phyloP scores from a whole-genome alignment of 1,284 basidiomycete species.

The Boletellus deceptivus region DNA sequence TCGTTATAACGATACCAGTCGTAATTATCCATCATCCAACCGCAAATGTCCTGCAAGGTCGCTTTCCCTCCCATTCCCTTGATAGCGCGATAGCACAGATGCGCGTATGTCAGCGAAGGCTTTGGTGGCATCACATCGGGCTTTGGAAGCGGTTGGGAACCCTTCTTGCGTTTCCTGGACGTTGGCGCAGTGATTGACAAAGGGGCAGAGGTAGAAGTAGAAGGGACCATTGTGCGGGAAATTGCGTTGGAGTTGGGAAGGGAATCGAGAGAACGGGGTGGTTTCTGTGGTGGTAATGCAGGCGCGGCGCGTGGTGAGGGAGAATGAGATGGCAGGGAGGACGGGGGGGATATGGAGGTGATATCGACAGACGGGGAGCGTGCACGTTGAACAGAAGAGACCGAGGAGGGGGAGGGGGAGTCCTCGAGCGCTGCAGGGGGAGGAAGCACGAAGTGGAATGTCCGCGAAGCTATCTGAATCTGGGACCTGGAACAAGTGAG shows the following conservation, averaged over 20 bases:
- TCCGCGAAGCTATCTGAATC: slow-evolving; percentile 97
- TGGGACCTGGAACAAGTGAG: slow-evolving; percentile 67
- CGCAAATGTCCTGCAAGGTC: slow-evolving; percentile 88
- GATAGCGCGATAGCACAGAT: slow-evolving; percentile 77
- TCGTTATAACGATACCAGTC: slow-evolving; percentile 87
- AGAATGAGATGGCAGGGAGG: slow-evolving; percentile 70
- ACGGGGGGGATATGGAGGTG: slow-evolving; percentile 78
- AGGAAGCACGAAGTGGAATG: slow-evolving; percentile 95
- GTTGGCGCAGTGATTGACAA: slow-evolving; percentile 19
- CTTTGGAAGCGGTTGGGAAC: slow-evolving; percentile 46
- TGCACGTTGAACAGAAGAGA: slow-evolving; percentile 54
- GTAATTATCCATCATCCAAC: slow-evolving; percentile 85
- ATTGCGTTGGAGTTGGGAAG: slow-evolving; percentile 65
- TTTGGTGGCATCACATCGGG: slow-evolving; percentile 79
- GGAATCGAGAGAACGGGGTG: slow-evolving; percentile 39
- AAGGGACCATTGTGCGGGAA: slow-evolving; percentile 47
- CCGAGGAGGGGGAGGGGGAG: slow-evolving; percentile 72
- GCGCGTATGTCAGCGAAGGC: slow-evolving; percentile 74
- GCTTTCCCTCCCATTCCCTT: slow-evolving; percentile 79
- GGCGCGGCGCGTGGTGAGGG: slow-evolving; percentile 50
- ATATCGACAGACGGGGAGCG: slow-evolving; percentile 76
- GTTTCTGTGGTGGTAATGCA: slow-evolving; percentile 36
- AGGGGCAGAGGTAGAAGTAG: slow-evolving; percentile 11
- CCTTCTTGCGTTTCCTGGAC: slow-evolving; percentile 73
- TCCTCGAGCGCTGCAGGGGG: slow-evolving; percentile 68